Evolutionary conservation across 2,329 filamentous ascomycete species (phyloP).

Genomic region (Fusarium citri): DNA sequence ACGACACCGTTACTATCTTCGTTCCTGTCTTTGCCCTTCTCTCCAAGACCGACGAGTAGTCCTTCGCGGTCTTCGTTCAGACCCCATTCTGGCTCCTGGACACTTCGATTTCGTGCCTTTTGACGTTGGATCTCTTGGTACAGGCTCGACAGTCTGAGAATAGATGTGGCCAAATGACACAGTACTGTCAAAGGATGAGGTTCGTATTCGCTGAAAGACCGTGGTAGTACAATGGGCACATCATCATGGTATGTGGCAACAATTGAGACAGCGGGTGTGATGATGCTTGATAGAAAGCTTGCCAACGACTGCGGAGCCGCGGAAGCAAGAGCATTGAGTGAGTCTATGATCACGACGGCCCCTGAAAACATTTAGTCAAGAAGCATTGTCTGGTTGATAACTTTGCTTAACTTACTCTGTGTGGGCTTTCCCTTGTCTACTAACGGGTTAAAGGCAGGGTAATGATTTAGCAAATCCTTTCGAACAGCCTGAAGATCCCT

Average conservation of each 20-base stretch:
- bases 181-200: conserved; percentile 79
- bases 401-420: conserved; percentile 55
- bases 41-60: conserved; percentile 74
- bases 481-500: conserved; percentile 68
- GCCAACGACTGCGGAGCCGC: conserved; percentile 68
- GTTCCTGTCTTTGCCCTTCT: conserved; percentile 59
- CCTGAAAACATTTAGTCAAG: conserved; percentile 58
- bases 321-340: conserved; percentile 74
- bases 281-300: conserved; percentile 75
- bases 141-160: conserved; percentile 79
- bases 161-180: conserved; percentile 87
- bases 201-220: conserved; percentile 63
- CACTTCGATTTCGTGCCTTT: conserved; percentile 79
- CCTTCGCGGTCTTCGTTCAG: conserved; percentile 83
- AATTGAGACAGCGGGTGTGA: conserved; percentile 76
- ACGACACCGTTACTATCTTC: conserved; percentile 66
- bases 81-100: conserved; percentile 82
- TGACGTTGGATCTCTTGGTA: conserved; percentile 79
- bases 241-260: conserved; percentile 87
- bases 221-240: conserved; percentile 68
- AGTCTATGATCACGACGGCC: conserved; percentile 82
- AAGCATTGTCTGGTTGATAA: neutral
- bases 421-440: conserved; percentile 51
- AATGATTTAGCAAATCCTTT: conserved; percentile 69
- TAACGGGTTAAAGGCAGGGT: conserved; percentile 54